These are phyloP conservation scores for Neopestalotiopsis clavispora DNA, from an alignment of 2,329 filamentous ascomycete species.

Conservation along the genomic window DNA sequence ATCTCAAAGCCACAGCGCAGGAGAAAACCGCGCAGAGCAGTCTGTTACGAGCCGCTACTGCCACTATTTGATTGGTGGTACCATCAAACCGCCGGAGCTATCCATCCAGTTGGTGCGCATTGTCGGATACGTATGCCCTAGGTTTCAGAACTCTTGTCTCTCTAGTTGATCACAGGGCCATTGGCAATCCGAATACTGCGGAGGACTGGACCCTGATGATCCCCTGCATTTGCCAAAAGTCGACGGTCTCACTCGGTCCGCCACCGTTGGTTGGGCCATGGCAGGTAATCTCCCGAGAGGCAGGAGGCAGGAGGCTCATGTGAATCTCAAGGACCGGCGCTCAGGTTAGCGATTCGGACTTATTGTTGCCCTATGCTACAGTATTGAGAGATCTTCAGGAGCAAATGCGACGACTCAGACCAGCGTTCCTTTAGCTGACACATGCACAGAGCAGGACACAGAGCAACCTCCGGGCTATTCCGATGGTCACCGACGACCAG, in stretches of 20 bases:
- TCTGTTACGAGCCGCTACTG: neutral
- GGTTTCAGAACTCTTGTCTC: neutral
- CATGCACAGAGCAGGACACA: neutral
- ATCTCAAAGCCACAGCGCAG: neutral
- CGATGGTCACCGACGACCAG: neutral
- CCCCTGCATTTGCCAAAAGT: neutral
- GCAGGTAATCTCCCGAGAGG: neutral
- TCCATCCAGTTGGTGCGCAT: slow-evolving; percentile 1
- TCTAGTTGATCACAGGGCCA: neutral
- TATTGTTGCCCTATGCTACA: neutral
- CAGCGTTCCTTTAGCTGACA: neutral
- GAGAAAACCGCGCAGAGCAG: neutral
- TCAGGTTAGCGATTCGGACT: neutral
- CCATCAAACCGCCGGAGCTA: neutral
- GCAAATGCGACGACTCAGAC: neutral
- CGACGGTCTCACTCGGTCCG: neutral
- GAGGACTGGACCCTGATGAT: neutral
- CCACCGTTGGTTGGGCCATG: neutral
- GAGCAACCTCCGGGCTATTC: neutral
- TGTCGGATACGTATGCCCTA: neutral
- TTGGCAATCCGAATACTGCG: neutral
- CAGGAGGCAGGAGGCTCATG: neutral
- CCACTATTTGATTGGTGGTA: neutral
- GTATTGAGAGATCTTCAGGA: neutral
- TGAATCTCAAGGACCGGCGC: neutral